Conservation (phyloP, 768 basidiomycete genomes). For the Megacollybia marginata region DNA sequence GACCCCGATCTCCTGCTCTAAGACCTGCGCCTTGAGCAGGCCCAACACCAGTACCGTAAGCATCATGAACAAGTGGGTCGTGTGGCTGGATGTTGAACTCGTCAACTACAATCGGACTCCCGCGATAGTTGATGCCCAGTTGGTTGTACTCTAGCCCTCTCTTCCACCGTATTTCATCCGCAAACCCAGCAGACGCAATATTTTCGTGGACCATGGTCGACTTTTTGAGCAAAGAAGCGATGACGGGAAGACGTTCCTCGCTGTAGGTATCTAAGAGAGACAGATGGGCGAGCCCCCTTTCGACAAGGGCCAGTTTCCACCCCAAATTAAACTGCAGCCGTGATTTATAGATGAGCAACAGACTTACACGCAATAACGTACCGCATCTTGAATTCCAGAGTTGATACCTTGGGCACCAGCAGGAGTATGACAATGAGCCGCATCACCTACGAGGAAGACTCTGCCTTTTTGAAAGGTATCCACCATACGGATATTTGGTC, state of each 20-base stretch:
- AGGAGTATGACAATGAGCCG: constrained; percentile 34
- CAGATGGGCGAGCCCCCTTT: constrained; percentile 7
- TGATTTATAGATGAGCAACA: not conserved
- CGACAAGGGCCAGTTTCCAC: constrained; percentile 23
- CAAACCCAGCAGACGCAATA: constrained; percentile 13
- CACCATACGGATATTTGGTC: constrained; percentile 39
- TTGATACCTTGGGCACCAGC: constrained; percentile 27
- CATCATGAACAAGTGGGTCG: constrained; percentile 6
- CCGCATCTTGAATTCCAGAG: constrained; percentile 25
- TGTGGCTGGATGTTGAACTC: constrained; percentile 14
- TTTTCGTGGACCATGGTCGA: constrained; percentile 12
- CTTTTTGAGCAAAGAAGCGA: constrained; percentile 18
- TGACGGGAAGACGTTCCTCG: constrained; percentile 21
- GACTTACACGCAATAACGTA: constrained; percentile 1
- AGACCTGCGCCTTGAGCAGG: constrained; percentile 7
- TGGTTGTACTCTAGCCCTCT: constrained; percentile 20
- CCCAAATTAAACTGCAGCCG: constrained; percentile 16
- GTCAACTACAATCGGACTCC: constrained; percentile 41
- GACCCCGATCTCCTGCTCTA: constrained; percentile 39
- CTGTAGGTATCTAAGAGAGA: constrained; percentile 18
- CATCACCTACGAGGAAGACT: constrained; percentile 38
- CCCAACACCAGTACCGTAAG: constrained; percentile 14
- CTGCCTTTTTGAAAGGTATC: constrained; percentile 31
- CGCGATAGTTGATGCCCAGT: constrained; percentile 48
- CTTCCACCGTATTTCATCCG: not conserved